A percentile compares a stretch with the other conserved stretches of the same genome.
Conservation (phyloP, 768 basidiomycete genomes). For the Neoboletus brunneissimus region DNA sequence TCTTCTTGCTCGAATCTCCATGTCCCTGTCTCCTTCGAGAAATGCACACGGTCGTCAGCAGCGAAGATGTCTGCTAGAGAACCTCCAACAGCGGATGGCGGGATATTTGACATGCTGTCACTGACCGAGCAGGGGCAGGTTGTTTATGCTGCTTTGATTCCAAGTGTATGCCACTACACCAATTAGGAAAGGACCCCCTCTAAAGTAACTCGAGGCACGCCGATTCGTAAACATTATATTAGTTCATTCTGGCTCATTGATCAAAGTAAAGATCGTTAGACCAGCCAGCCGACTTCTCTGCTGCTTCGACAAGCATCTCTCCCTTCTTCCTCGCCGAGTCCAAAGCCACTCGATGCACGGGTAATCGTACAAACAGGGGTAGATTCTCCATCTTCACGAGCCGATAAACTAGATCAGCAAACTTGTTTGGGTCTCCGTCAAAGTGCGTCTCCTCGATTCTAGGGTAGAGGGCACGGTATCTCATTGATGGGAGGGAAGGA, state of each 20-base stretch:
- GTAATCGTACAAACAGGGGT: slow-evolving; percentile 18
- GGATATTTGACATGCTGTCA: slow-evolving; percentile 28
- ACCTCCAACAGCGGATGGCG: slow-evolving; percentile 49
- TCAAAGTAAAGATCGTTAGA: slow-evolving; percentile 25
- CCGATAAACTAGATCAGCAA: slow-evolving; percentile 18
- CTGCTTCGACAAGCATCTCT: slow-evolving; percentile 16
- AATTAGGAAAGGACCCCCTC: slow-evolving; percentile 10
- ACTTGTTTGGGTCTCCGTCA: slow-evolving; percentile 25
- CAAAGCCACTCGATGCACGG: slow-evolving; percentile 25
- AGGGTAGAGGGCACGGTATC: slow-evolving; percentile 21
- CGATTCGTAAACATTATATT: not conserved
- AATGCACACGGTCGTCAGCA: slow-evolving; percentile 79
- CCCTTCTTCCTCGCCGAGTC: slow-evolving; percentile 22
- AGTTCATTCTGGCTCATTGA: not conserved
- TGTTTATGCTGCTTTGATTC: slow-evolving; percentile 43
- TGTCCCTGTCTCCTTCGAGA: slow-evolving; percentile 67
- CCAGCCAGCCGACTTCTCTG: slow-evolving; percentile 21
- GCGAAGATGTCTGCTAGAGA: slow-evolving; percentile 64
- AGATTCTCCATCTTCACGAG: slow-evolving; percentile 16
- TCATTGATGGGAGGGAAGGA: slow-evolving; percentile 26
- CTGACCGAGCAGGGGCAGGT: slow-evolving; percentile 7
- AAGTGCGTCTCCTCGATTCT: slow-evolving; percentile 18
- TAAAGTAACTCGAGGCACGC: too few species aligned
- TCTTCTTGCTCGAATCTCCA: slow-evolving; percentile 92
- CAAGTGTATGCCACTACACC: not conserved